These are phyloP conservation scores for Fusarium tuaranense DNA, from an alignment of 2,329 filamentous ascomycete genomes.

Conservation along the genomic window DNA sequence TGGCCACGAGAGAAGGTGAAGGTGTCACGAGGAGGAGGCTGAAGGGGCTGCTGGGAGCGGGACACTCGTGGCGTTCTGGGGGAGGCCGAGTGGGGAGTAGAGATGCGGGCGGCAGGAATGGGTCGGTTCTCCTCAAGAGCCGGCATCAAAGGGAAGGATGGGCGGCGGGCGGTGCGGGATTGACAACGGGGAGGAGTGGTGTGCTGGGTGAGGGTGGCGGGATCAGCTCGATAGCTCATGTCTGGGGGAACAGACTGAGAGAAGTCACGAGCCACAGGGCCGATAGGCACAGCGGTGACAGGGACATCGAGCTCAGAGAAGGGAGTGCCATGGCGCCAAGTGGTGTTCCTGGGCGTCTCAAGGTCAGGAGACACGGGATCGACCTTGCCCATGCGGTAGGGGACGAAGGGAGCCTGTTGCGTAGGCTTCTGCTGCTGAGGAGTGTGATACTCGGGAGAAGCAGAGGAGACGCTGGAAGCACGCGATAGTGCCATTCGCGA, in stretches of 20 bases:
- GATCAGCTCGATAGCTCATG: slow-evolving; percentile 79
- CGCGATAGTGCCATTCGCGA: slow-evolving; percentile 44
- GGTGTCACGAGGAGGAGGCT: slow-evolving; percentile 65
- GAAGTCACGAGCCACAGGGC: slow-evolving; percentile 79
- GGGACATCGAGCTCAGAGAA: slow-evolving; percentile 93
- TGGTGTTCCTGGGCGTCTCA: slow-evolving; percentile 69
- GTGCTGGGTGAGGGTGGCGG: slow-evolving; percentile 41
- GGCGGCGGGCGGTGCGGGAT: slow-evolving; percentile 69
- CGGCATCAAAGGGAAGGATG: slow-evolving; percentile 76
- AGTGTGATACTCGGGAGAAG: slow-evolving; percentile 40
- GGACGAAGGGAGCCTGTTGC: slow-evolving; percentile 54
- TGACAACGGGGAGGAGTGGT: slow-evolving; percentile 58
- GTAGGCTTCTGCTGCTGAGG: slow-evolving; percentile 38
- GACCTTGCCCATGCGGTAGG: slow-evolving; percentile 64
- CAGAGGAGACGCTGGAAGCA: slow-evolving; percentile 45
- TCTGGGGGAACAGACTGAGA: slow-evolving; percentile 95
- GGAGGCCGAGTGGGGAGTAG: slow-evolving; percentile 46
- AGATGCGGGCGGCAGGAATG: slow-evolving; percentile 49
- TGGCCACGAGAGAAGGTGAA: slow-evolving; percentile 68
- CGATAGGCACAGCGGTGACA: slow-evolving; percentile 76
- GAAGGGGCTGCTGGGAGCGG: slow-evolving; percentile 54
- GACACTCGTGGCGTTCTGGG: slow-evolving; percentile 52
- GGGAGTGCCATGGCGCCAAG: slow-evolving; percentile 81
- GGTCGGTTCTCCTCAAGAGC: slow-evolving; percentile 74
- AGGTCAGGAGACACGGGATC: slow-evolving; percentile 67